Conservation (phyloP, 2,329 filamentous ascomycete genomes). For the Aplosporella prunicola region DNA sequence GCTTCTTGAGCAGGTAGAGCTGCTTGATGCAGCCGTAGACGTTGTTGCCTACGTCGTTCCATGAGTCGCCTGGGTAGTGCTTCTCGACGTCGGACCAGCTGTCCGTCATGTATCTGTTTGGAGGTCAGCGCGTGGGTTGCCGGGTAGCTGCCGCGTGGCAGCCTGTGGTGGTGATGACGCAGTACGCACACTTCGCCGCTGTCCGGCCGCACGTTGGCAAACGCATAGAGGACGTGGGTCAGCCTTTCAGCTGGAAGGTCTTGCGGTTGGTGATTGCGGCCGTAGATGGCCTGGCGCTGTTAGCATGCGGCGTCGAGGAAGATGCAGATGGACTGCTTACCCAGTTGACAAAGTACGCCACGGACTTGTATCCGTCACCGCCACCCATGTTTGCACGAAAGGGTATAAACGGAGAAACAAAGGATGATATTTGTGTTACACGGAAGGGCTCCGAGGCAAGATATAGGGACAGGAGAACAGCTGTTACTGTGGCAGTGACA, state of each 20-base stretch:
- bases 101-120: constrained; percentile 52
- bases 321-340: constrained; percentile 14
- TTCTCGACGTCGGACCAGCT: constrained; percentile 59
- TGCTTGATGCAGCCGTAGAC: constrained; percentile 72
- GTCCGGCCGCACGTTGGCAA: constrained; percentile 74
- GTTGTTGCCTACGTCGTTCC: constrained; percentile 56
- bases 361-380: constrained; percentile 49
- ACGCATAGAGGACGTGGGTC: constrained; percentile 84
- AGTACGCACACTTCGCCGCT: constrained; percentile 54
- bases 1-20: constrained; percentile 64
- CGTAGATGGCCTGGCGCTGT: constrained; percentile 63
- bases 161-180: background rate
- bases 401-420: background rate
- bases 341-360: constrained; percentile 70
- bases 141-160: background rate
- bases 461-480: constrained; percentile 6
- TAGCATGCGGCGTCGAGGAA: background rate
- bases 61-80: constrained; percentile 59
- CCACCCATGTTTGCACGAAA: constrained; percentile 14
- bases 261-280: constrained; percentile 72
- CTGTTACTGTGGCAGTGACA: constrained; percentile 1
- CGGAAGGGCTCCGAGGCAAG: background rate
- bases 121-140: background rate
- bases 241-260: constrained; percentile 71
- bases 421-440: background rate